phyloP scores from a whole-genome alignment of 2,329 filamentous ascomycete species.

The Blastomyces gilchristii region DNA sequence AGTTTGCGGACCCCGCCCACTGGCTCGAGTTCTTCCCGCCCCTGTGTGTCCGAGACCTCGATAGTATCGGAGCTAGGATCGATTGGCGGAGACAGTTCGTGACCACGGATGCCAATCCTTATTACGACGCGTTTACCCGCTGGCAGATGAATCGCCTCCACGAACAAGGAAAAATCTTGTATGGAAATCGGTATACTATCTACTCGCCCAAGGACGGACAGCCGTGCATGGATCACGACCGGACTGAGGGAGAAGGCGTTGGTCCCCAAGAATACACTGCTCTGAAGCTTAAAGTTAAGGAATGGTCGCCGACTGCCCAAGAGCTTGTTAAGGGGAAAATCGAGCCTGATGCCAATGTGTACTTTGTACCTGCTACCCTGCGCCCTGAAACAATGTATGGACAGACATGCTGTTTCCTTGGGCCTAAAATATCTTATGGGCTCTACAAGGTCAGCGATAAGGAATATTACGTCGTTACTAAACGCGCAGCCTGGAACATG shows the following conservation, averaged over 20 bases:
- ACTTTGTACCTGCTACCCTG: slow-evolving; percentile 83
- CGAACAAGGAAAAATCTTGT: slow-evolving; percentile 85
- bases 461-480: slow-evolving; percentile 75
- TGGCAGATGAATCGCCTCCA: slow-evolving; percentile 96
- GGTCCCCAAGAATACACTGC: slow-evolving; percentile 87
- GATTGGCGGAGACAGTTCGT: slow-evolving; percentile 91
- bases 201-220: slow-evolving; percentile 85
- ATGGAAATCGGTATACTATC: slow-evolving; percentile 85
- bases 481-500: slow-evolving; percentile 86
- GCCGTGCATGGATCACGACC: slow-evolving; percentile 79
- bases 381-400: slow-evolving; percentile 98
- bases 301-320: slow-evolving; percentile 72
- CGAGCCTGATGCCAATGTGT: slow-evolving; percentile 67
- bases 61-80: slow-evolving; percentile 72
- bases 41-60: slow-evolving; percentile 65
- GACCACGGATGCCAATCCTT: slow-evolving; percentile 92
- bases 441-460: slow-evolving; percentile 68
- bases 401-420: slow-evolving; percentile 90
- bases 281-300: slow-evolving; percentile 78
- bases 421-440: slow-evolving; percentile 79
- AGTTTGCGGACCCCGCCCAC: slow-evolving; percentile 80
- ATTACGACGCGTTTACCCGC: slow-evolving; percentile 87
- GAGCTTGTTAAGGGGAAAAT: slow-evolving; percentile 66
- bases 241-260: slow-evolving; percentile 69
- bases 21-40: slow-evolving; percentile 90